Evolutionary conservation across 768 basidiomycete genomes (phyloP).

Genomic region (Austroboletus eburneus): DNA sequence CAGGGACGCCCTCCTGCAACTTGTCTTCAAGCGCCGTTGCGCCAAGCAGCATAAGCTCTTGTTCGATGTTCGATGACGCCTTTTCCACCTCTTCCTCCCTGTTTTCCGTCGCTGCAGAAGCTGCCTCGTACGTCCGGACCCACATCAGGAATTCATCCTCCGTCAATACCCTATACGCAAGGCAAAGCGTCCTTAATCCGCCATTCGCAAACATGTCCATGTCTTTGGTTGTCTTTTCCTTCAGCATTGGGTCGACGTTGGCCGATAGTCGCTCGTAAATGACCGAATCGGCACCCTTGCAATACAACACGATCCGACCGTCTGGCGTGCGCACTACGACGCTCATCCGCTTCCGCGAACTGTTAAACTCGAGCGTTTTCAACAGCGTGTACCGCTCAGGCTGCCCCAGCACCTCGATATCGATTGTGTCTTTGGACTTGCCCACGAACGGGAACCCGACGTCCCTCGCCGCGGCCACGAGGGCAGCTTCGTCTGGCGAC

Average conservation of each 20-base stretch:
- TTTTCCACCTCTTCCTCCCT: constrained; percentile 91
- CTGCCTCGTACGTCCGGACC: constrained; percentile 77
- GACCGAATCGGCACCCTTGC: constrained; percentile 97
- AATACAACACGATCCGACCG: constrained; percentile 77
- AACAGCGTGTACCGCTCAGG: constrained; percentile 76
- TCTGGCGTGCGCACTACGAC: constrained; percentile 84
- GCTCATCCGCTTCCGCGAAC: constrained; percentile 93
- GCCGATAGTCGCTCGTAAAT: constrained; percentile 82
- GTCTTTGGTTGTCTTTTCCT: constrained; percentile 76
- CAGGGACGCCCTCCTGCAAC: constrained; percentile 94
- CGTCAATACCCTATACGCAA: constrained; percentile 71
- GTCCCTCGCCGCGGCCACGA: constrained; percentile 89
- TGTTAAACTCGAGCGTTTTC: constrained; percentile 89
- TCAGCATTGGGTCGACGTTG: constrained; percentile 69
- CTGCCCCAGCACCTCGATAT: constrained; percentile 91
- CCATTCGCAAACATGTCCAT: constrained; percentile 94
- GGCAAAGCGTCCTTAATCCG: constrained; percentile 87
- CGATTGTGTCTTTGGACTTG: constrained; percentile 67
- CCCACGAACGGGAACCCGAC: constrained; percentile 88
- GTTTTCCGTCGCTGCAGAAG: constrained; percentile 68
- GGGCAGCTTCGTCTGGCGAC: constrained; percentile 91
- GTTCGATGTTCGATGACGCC: constrained; percentile 80
- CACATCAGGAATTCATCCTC: constrained; percentile 86
- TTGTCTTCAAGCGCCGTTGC: constrained; percentile 98
- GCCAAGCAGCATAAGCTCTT: constrained; percentile 78